A percentile compares a stretch with the other conserved stretches of the same genome.
These are phyloP conservation scores for Iberis pinnata DNA, from an alignment of 345 rosid genomes.

Conservation along the genomic window DNA sequence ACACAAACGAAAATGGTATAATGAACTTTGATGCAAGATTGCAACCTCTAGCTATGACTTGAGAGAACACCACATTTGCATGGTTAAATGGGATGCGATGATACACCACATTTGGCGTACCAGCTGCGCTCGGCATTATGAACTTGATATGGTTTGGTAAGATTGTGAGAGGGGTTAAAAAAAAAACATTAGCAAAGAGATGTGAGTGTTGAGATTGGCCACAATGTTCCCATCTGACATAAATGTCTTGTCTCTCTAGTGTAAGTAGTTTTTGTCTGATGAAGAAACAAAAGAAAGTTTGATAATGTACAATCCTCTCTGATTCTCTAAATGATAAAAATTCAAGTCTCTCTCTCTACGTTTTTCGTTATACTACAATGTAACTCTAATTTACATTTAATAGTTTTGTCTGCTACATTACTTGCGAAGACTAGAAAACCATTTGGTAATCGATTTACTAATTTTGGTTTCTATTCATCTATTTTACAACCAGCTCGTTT, in stretches of 20 bases:
- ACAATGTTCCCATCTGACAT: slow-evolving; percentile 12
- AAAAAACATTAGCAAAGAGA: slow-evolving; percentile 72
- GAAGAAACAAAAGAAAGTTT: slow-evolving; percentile 20
- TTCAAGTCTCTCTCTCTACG: slow-evolving; percentile 18
- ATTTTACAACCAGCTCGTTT: too few relatives aligned
- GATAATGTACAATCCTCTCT: slow-evolving; percentile 27
- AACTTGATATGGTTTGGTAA: slow-evolving; percentile 82
- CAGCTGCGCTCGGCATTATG: slow-evolving; percentile 52
- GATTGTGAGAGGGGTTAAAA: slow-evolving; percentile 70
- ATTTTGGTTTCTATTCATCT: too few relatives aligned
- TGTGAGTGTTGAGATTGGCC: slow-evolving; percentile 32
- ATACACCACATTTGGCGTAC: slow-evolving; percentile 58
- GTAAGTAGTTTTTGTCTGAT: slow-evolving; percentile 38
- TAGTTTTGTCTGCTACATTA: too few relatives aligned
- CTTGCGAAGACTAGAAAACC: too few relatives aligned
- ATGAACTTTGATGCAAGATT: too few relatives aligned
- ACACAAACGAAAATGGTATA: too few relatives aligned
- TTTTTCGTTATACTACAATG: slow-evolving; percentile 22
- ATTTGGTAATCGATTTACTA: too few relatives aligned
- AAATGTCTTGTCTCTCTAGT: slow-evolving; percentile 23
- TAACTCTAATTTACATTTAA: too few relatives aligned
- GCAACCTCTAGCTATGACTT: too few relatives aligned
- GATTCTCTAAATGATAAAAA: slow-evolving; percentile 28
- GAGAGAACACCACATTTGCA: too few relatives aligned
- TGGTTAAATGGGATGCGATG: too few relatives aligned